Base-by-base conservation (phyloP, 495 filamentous ascomycete species). In the Penicillium antarcticum region DNA sequence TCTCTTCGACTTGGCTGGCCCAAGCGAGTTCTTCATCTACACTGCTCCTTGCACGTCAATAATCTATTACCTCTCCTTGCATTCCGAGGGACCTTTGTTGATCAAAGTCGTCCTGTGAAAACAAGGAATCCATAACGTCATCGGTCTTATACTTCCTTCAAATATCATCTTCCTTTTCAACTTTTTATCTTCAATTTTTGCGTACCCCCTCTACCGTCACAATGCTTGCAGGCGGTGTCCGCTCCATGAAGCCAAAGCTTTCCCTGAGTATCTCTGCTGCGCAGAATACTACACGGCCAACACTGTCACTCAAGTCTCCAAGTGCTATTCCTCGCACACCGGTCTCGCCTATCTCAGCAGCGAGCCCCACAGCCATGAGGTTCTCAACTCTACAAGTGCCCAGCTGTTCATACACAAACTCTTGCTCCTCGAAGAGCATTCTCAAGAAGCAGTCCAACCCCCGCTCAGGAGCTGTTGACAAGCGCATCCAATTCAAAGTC, bases 371-470 rank as follows among this genome's bases (percentile, higher is more conserved):
- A 39, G 62, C 57, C 43, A 72, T 63, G 56, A 69, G 73, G 29
- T 76, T 77, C 49, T 72, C 71, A 5, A 63, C 68, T 6, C 39
- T 72, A 31, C 75, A 76, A 55, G 60, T 68, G 11, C 72, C 74
- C 11, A 56, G 58, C 31, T 75, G 72, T 52, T 54, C 57, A n/a
- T 79, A 79, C 58, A 63, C 55, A 48, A 77, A 79, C 54, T 64
- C 74, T 6, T 72, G 76, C 56, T 70, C 70, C 0, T 65, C 73
- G 31, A 80, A 77, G 67, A 76, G 77, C 58, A 78, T 79, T 48
- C 74, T 79, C 51, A 79, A 78, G 68, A 79, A 78, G 53, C 65
- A 65, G 4, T 37, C 63, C 11, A 55, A 48, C 4, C 42, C 44
- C 5, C 55, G 23, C 8, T 42, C 21, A 31, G 56, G 47, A 13